Base-by-base conservation (phyloP, 2,329 filamentous ascomycete species). In the Trichoderma koningiopsis region DNA sequence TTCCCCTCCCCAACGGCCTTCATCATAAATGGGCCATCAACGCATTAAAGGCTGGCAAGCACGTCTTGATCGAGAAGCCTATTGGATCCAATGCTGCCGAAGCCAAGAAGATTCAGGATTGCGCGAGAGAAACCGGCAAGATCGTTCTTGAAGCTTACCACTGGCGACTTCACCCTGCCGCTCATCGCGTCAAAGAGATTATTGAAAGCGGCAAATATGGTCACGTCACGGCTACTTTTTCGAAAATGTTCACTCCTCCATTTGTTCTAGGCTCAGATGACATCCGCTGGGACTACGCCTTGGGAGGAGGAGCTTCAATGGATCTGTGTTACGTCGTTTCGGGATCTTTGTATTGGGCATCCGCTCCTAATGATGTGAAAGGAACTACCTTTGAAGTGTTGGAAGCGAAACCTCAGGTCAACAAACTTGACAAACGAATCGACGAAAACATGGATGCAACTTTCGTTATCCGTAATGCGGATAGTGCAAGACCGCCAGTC, bases 11-110 rank as follows among this genome's bases (percentile, higher is more conserved):
- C 6, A 80, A 79, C 60, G 76, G 78, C 10, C 73, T 82, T 16
- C 81, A 83, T 68, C 79, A 75, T 61, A 80, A 84, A 73, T 87
- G 83, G 82, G 80, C 84, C 19, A 71, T 84, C 7, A 79, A 81
- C 33, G 79, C 83, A 4, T 72, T 87, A 31, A 72, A 75, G 13
- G 81, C 81, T 4, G 83, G 83, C n/a, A 86, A 86, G 70, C 83
- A 86, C 71, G 70, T 71, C 6, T 55, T 71, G 8, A 56, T 72
- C 5, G 71, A 66, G 59, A 49, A 58, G 60, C 68, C 68, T 16
- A 8, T 33, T 35, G 56, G 52, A 2, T 69, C 68, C 22, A 69
- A 69, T 27, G 52, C 68, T 22, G 29, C 22, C 16, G 68, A 69
- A 53, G 85, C 85, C 1, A 52, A 62, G 37, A 47, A 63, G 47